Evolutionary conservation across 805 yeast species (phyloP).

Genomic region (Soucietia sequanensis): DNA sequence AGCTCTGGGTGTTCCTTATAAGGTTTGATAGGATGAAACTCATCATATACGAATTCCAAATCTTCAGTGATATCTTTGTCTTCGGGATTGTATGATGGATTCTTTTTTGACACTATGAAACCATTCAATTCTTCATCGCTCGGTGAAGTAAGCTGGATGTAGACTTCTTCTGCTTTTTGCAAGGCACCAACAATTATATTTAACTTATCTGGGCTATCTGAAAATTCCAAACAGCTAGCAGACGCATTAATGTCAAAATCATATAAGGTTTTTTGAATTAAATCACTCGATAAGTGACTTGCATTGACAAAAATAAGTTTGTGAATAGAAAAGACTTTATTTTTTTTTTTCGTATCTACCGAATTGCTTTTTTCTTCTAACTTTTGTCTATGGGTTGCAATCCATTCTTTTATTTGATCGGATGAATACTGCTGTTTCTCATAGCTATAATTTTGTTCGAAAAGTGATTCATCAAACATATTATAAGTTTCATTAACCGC

Average conservation of each 20-base stretch:
- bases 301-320: conserved; percentile 66
- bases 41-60: conserved; percentile 55
- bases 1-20: conserved; percentile 28
- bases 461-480: conserved; percentile 55
- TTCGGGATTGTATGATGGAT: conserved; percentile 46
- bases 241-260: conserved; percentile 49
- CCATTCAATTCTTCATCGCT: conserved; percentile 48
- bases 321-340: conserved; percentile 59
- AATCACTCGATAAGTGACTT: conserved; percentile 75
- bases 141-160: conserved; percentile 33
- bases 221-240: conserved; percentile 28
- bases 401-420: conserved; percentile 40
- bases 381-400: conserved; percentile 28
- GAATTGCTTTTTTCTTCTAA: conserved; percentile 12
- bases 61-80: conserved; percentile 30
- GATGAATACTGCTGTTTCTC: conserved; percentile 19
- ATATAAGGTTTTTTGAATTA: conserved; percentile 60
- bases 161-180: conserved; percentile 44
- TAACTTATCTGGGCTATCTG: conserved; percentile 24
- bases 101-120: conserved; percentile 60
- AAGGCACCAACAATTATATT: conserved; percentile 40
- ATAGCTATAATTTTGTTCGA: conserved; percentile 22
- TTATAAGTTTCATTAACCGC: conserved; percentile 75
- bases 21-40: conserved; percentile 70
- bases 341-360: conserved; percentile 22